These are phyloP conservation scores for Candida sonorensis DNA, from an alignment of 805 yeast genomes.

Conservation along the genomic window DNA sequence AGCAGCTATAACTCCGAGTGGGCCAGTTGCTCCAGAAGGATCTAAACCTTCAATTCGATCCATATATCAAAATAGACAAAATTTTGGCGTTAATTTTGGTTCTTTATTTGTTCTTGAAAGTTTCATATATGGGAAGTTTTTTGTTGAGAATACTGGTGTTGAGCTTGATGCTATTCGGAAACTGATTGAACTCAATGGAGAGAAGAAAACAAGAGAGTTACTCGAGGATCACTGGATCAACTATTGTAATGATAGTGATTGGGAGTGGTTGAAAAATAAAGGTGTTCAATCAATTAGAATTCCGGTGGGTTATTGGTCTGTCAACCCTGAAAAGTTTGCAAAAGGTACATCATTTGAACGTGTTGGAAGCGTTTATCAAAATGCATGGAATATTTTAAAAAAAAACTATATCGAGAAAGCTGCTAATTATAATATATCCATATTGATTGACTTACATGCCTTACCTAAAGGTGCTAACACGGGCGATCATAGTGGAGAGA, in stretches of 20 bases:
- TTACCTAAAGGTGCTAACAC: constrained; percentile 91
- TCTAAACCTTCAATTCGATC: constrained; percentile 33
- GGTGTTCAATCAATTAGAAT: constrained; percentile 79
- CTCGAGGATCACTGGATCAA: constrained; percentile 61
- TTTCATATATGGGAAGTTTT: constrained; percentile 64
- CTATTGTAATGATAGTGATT: constrained; percentile 63
- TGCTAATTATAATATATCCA: constrained; percentile 52
- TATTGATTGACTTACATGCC: constrained; percentile 81
- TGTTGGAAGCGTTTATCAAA: constrained; percentile 49
- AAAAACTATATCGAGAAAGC: constrained; percentile 51
- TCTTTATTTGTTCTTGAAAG: constrained; percentile 72
- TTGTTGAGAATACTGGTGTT: constrained; percentile 49
- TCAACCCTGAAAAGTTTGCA: constrained; percentile 55
- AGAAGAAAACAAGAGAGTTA: constrained; percentile 43
- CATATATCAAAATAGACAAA: constrained; percentile 53
- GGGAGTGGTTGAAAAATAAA: constrained; percentile 62
- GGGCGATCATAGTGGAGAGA: constrained; percentile 77
- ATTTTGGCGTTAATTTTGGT: constrained; percentile 85
- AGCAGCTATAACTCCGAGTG: constrained; percentile 2
- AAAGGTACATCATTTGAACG: constrained; percentile 57
- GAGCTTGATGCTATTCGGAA: constrained; percentile 70
- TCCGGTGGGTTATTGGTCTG: constrained; percentile 90
- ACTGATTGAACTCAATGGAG: constrained; percentile 41
- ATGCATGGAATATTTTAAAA: constrained; percentile 66
- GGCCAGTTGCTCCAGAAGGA: constrained; percentile 30